Base-by-base conservation (phyloP, 306 rosid genomes). In the Gleditsia sinensis region DNA sequence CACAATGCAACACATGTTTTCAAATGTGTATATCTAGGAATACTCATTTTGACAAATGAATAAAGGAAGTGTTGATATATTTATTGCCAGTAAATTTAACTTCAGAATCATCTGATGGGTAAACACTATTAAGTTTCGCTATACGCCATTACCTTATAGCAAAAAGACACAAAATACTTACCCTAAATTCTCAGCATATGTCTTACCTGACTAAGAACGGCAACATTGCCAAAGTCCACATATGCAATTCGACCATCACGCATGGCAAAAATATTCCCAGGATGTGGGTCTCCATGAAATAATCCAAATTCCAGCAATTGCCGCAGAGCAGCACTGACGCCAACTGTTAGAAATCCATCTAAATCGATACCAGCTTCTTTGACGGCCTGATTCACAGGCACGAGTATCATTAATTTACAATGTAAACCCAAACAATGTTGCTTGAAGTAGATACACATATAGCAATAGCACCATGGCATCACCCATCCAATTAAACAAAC, bases 261-360 rank as follows among this genome's bases (percentile, higher is more conserved):
- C 99, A 94, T 94, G 57, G 99, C 98, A 82, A 94, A 94, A 77
- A 88, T 85, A 78, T 94, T 94, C 77, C 99, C 99, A 62, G 99
- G 99, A 83, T 94, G 99, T 67, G 99, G 99, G 83, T 94, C 99
- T 63, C 99, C 99, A 82, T 94, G 99, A 84, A 92, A 92, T 74
- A 92, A 79, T 61, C 99, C 99, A 83, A 94, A 94, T 88, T 95
- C 99, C 79, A 95, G 86, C 81, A 95, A 75, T 64, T 95, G 99
- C 49, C 99, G 83, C 80, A 95, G 82, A 55, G 99, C 99, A 19
- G 99, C 98, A 87, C 99, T 94, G 61, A 94, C 99, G 33, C 98
- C 99, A 68, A 94, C 88, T 11, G 99, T 94, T 74, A 94, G 80
- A 80, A 94, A 94, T 37, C 98, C 99, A 83, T 81, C 87, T 39